Evolutionary conservation across 2,329 filamentous ascomycete genomes (phyloP), one percentile per base, ranked within the genome.

Genomic region (Periconia sp.): DNA sequence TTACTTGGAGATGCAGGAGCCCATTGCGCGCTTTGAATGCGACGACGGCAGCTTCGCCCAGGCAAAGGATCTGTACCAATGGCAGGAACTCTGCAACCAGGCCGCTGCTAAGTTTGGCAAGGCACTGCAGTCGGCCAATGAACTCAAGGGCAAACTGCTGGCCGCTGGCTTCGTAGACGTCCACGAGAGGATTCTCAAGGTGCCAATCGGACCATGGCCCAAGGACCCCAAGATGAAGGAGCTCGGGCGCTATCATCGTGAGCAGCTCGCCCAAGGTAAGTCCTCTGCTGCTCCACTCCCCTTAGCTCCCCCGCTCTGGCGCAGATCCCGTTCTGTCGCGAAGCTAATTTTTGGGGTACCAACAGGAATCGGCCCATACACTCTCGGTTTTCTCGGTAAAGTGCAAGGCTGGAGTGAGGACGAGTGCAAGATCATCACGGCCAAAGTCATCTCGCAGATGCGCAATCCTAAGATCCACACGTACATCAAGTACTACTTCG

Each of bases 201-300:
- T 73, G 20, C 70, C 70, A 14, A 58, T 72, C 20, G 70, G 69
- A 14, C 64, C 69, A 1, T 82, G 79, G 79, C 73, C 78, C 6
- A 76, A 77, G 47, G 78, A 81, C 47, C 71, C 73, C 1, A 76
- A 76, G 49, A 75, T 79, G 73, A 82, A 81, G 60, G 76, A 79
- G 57, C 74, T 82, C 19, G 79, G 80, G 15, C 68, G 74, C 27
- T 79, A 70, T 50, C 66, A 72, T 56, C 68, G 69, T 42, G 69
- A 72, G 50, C 68, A 71, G 57, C 63, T 72, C 61, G 54, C 60
- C 45, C 64, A 71, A 57, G 70, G 53, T 55, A 41, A 19, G 48
- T 49, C 35, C 41, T 40, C 27, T n/a, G n/a, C n/a, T n/a, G n/a
- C 31, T 31, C 42, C 42, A 27, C 42, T 23, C 6, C 7, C 17